These are phyloP conservation scores for Phragmites australis DNA, from an alignment of 176 grass and related monocot species.

Conservation along the genomic window DNA sequence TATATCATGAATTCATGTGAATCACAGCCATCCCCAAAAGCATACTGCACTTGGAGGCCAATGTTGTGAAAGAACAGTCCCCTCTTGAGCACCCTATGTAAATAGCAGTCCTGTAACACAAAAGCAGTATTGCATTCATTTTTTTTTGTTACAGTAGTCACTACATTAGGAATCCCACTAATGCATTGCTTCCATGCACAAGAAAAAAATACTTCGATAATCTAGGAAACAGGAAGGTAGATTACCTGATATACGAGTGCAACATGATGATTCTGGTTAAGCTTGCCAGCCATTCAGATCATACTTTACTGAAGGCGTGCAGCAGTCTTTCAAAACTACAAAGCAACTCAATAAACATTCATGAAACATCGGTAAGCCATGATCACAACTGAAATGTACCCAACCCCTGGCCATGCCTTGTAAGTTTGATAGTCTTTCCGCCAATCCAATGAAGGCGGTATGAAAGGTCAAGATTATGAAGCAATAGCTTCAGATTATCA, in stretches of 20 bases:
- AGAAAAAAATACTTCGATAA: neutral
- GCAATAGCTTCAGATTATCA: constrained; percentile 72
- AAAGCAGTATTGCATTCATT: constrained; percentile 15
- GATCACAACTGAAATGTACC: constrained; percentile 89
- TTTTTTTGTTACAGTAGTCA: constrained; percentile 1
- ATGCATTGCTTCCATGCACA: neutral
- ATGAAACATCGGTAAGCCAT: constrained; percentile 12
- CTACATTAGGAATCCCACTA: neutral
- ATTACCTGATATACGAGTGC: constrained; percentile 33
- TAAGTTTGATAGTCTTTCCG: constrained; percentile 66
- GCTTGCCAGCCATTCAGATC: neutral
- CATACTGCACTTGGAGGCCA: constrained; percentile 21
- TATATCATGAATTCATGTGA: neutral
- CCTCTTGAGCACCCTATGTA: constrained; percentile 12
- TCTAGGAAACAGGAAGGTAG: constrained; percentile 18
- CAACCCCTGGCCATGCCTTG: constrained; percentile 70
- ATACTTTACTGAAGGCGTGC: neutral
- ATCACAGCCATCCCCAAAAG: constrained; percentile 3
- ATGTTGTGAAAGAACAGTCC: constrained; percentile 17
- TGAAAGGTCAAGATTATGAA: constrained; percentile 91
- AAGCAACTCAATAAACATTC: constrained; percentile 30
- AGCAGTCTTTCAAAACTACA: constrained; percentile 8
- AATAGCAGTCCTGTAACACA: constrained; percentile 21
- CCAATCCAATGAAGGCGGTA: constrained; percentile 79
- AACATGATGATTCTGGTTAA: neutral